Percentiles rank a stretch among this genome's conserved stretches.
phyloP scores from a whole-genome alignment of 208 protist species.

The Acanthamoeba triangularis region DNA sequence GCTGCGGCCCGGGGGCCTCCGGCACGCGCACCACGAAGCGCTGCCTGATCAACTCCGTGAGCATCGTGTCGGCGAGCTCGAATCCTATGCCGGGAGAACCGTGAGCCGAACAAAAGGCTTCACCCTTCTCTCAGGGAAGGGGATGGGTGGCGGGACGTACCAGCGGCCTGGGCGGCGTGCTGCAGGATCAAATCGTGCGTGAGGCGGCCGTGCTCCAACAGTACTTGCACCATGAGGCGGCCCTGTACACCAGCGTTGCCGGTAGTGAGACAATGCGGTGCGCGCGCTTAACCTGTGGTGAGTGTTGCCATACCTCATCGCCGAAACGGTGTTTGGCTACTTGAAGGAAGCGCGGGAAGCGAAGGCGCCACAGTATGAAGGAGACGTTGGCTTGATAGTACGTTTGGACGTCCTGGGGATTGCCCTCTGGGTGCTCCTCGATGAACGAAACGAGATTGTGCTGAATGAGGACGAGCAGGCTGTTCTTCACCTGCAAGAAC shows the following conservation, averaged over 20 bases:
- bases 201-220: slow-evolving; percentile 66
- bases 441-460: slow-evolving; percentile 67
- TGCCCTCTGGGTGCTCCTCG: slow-evolving; percentile 28
- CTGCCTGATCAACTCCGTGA: not conserved
- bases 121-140: no score
- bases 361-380: slow-evolving; percentile 24
- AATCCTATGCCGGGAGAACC: not conserved
- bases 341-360: slow-evolving; percentile 40
- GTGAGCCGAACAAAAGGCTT: not conserved
- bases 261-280: not conserved
- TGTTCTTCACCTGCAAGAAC: slow-evolving; percentile 62
- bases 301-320: not conserved
- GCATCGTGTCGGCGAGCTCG: not conserved
- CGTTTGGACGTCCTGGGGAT: not conserved
- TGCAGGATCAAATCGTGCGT: slow-evolving; percentile 30
- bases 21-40: slow-evolving; percentile 63
- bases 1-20: slow-evolving; percentile 28
- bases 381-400: slow-evolving; percentile 58
- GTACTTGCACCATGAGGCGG: slow-evolving; percentile 17
- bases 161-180: not conserved
- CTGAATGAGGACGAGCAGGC: slow-evolving; percentile 63
- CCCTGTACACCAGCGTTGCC: not conserved
- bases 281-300: not conserved
- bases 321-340: slow-evolving; percentile 18
- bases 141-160: not conserved